Conservation (phyloP, 768 basidiomycete species). For the Cubamyces sp. region DNA sequence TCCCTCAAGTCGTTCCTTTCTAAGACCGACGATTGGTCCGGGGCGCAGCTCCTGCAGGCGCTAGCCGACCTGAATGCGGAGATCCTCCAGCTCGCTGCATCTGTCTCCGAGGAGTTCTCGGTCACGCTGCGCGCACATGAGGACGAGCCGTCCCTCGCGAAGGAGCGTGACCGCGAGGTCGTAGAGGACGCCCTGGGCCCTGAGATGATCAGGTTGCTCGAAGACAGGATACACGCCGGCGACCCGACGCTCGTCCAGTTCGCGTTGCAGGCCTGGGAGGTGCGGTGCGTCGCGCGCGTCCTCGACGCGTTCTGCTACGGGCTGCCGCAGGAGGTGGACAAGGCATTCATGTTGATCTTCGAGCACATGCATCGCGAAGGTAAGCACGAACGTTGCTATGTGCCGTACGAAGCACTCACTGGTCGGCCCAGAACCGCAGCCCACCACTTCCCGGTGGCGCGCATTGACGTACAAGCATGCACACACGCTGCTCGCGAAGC, state of each 20-base stretch:
- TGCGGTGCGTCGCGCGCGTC: constrained; percentile 37
- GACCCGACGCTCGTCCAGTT: constrained; percentile 42
- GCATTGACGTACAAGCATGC: constrained; percentile 39
- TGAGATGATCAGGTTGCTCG: constrained; percentile 35
- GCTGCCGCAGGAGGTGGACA: constrained; percentile 35
- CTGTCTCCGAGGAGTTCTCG: constrained; percentile 37
- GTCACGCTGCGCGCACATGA: constrained; percentile 26
- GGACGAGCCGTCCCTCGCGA: constrained; percentile 23
- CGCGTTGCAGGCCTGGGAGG: constrained; percentile 43
- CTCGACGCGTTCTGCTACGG: constrained; percentile 40
- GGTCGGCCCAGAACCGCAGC: constrained; percentile 36
- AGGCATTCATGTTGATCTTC: constrained; percentile 34
- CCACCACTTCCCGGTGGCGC: constrained; percentile 42
- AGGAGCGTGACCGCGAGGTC: constrained; percentile 34
- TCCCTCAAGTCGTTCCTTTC: constrained; percentile 39
- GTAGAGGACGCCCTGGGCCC: constrained; percentile 35
- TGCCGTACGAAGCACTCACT: neutral
- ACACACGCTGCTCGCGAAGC: constrained; percentile 28
- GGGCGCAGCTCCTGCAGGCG: constrained; percentile 40
- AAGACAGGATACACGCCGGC: constrained; percentile 32
- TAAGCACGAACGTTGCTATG: constrained; percentile 19
- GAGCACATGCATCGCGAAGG: constrained; percentile 38
- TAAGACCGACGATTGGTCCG: constrained; percentile 41
- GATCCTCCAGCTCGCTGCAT: constrained; percentile 41
- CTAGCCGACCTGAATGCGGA: constrained; percentile 40